Evolutionary conservation across 495 filamentous ascomycete species (phyloP), one percentile per base, ranked within the genome.

Genomic region (Aspergillus biplanus): DNA sequence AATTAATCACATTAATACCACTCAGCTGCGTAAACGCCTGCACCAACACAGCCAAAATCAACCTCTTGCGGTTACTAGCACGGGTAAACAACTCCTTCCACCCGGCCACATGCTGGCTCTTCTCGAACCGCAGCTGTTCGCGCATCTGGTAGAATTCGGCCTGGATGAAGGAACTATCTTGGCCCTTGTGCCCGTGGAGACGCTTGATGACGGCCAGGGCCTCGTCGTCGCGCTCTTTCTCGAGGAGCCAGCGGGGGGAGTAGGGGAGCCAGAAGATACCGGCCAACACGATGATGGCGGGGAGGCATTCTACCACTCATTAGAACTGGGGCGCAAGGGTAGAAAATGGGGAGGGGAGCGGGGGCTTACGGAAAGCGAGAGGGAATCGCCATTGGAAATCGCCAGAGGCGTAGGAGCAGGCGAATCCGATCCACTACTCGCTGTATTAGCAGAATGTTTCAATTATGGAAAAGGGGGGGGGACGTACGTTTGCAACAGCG

Each of bases 11-110:
- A n/a, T 65, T 65, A 33, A 60, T 62, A 6, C 66, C 66, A 9
- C 62, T 63, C 18, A 61, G 61, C 47, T 65, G 66, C 7, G 62
- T 65, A 48, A 68, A 65, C 3, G 49, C 59, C 21, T 65, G 66
- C 21, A 65, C 56, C 6, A 61, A 50, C 2, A 62, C 63, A 15
- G 65, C 65, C 39, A 67, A 61, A 1, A 67, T 44, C 33, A 67
- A 18, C 13, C 61, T 61, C 33, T 56, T 59, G 37, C 63, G 62
- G 56, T 60, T 62, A 27, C 59, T 62, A 2, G 66, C 39, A 0
- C 52, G 53, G 4, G 54, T 58, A 48, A 65, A 56, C 16, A 68
- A 59, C 3, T 65, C 49, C 21, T 49, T 12, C 33, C 56, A 65
- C 16, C 56, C 59, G 4, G 61, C 58, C 34, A 52, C 50, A n/a